A percentile compares a stretch with the other conserved stretches of the same genome.
phyloP scores from a whole-genome alignment of 352 stramenopile genomes.

The Phytophthora kernoviae region DNA sequence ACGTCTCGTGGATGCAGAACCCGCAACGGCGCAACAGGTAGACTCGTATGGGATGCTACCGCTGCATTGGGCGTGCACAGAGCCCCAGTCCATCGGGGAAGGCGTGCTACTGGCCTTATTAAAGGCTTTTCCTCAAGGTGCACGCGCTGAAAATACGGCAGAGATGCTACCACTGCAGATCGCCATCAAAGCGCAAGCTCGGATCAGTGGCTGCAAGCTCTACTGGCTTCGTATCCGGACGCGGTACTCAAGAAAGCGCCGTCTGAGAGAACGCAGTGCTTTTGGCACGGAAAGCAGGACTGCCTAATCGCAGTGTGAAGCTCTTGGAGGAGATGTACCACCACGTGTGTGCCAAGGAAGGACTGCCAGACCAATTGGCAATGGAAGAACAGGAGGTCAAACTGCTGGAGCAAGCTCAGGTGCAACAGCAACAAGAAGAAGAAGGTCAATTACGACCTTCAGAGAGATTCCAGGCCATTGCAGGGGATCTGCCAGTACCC shows the following conservation, averaged over 20 bases:
- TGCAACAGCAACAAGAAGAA: slow-evolving; percentile 14
- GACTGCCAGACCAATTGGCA: slow-evolving; percentile 54
- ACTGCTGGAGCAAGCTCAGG: slow-evolving; percentile 20
- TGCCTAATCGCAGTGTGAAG: slow-evolving; percentile 68
- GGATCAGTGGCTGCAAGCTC: slow-evolving; percentile 87
- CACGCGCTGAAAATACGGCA: slow-evolving; percentile 71
- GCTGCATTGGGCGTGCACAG: slow-evolving; percentile 88
- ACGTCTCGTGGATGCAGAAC: slow-evolving; percentile 74
- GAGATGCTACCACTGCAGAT: slow-evolving; percentile 90
- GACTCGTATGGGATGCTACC: slow-evolving; percentile 90
- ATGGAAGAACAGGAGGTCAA: slow-evolving; percentile 52
- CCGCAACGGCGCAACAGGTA: slow-evolving; percentile 67
- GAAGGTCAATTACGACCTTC: slow-evolving; percentile 34
- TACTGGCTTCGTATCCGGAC: slow-evolving; percentile 83
- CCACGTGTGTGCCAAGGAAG: slow-evolving; percentile 78
- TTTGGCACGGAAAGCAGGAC: slow-evolving; percentile 61
- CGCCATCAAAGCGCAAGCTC: slow-evolving; percentile 85
- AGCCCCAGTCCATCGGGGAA: slow-evolving; percentile 78
- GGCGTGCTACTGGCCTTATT: slow-evolving; percentile 75
- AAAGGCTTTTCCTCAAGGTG: slow-evolving; percentile 77
- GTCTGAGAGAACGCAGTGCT: slow-evolving; percentile 78
- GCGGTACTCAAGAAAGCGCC: slow-evolving; percentile 79
- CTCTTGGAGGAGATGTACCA: slow-evolving; percentile 89
- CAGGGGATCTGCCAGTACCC: slow-evolving; percentile 27
- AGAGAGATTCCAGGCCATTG: slow-evolving; percentile 45